phyloP scores from a whole-genome alignment of 2,329 filamentous ascomycete species.

The Basipetospora chlamydospora region DNA sequence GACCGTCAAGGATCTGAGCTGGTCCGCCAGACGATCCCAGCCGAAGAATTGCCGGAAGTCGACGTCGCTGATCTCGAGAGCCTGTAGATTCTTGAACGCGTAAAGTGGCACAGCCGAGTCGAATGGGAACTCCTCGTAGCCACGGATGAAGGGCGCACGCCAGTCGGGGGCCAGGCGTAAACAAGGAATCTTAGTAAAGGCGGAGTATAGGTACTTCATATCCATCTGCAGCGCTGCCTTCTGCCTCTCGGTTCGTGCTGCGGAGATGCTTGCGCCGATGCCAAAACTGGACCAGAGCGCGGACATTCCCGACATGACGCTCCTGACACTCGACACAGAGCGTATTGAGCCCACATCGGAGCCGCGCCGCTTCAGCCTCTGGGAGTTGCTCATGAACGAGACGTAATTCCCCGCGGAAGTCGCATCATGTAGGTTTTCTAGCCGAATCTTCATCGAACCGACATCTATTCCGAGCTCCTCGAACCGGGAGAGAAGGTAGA shows the following conservation, averaged over 20 bases:
- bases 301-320: constrained; percentile 95
- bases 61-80: constrained; percentile 85
- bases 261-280: constrained; percentile 63
- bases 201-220: constrained; percentile 90
- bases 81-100: constrained; percentile 92
- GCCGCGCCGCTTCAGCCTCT: constrained; percentile 62
- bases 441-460: constrained; percentile 86
- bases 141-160: constrained; percentile 75
- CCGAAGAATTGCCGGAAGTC: constrained; percentile 96
- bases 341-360: constrained; percentile 85
- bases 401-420: constrained; percentile 88
- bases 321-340: constrained; percentile 91
- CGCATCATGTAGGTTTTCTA: constrained; percentile 86
- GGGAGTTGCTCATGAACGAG: constrained; percentile 77
- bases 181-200: constrained; percentile 96
- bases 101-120: constrained; percentile 94
- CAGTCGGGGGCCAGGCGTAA: constrained; percentile 83
- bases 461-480: constrained; percentile 84
- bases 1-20: constrained; percentile 75
- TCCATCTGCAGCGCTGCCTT: constrained; percentile 76
- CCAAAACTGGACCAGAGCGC: constrained; percentile 82
- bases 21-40: constrained; percentile 88
- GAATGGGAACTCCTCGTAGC: constrained; percentile 96
- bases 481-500: constrained; percentile 89
- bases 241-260: constrained; percentile 75